These are phyloP conservation scores for Rhododendron molle DNA, from an alignment of 148 eudicot species.

Conservation along the genomic window DNA sequence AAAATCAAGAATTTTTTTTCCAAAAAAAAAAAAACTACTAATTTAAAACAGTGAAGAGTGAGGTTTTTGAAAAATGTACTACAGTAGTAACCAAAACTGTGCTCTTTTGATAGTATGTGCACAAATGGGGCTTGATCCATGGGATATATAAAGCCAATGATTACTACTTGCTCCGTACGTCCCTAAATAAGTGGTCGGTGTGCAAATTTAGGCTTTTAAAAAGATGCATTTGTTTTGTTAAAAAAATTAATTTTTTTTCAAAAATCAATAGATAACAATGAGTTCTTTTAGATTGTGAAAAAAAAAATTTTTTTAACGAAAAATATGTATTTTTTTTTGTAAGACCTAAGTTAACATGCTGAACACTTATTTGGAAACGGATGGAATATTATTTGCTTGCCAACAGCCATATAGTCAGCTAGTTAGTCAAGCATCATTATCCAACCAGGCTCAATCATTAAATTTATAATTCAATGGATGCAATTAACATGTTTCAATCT, in stretches of 20 bases:
- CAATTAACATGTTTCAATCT: neutral
- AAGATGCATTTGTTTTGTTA: too few relatives aligned
- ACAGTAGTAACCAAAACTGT: neutral
- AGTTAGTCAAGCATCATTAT: neutral
- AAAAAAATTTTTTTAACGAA: too few relatives aligned
- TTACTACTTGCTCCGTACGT: too few relatives aligned
- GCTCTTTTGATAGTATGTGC: neutral
- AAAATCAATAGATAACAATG: too few relatives aligned
- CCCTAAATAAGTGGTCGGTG: too few relatives aligned
- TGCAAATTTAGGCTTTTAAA: rapidly evolving
- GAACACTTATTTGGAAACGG: too few relatives aligned
- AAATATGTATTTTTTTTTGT: too few relatives aligned
- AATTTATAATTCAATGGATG: neutral
- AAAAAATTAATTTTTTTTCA: too few relatives aligned
- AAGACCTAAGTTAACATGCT: rapidly evolving
- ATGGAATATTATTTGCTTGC: neutral
- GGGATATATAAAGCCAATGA: neutral
- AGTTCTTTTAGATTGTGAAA: too few relatives aligned
- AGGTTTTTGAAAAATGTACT: neutral
- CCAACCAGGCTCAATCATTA: neutral
- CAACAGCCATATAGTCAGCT: neutral
- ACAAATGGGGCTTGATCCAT: neutral
- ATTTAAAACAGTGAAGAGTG: neutral
- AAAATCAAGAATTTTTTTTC: too few relatives aligned
- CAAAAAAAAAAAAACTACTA: too few relatives aligned